Evolutionary conservation across 192 early-diverging fungal genomes (phyloP).

Genomic region (Coemansia sp.): DNA sequence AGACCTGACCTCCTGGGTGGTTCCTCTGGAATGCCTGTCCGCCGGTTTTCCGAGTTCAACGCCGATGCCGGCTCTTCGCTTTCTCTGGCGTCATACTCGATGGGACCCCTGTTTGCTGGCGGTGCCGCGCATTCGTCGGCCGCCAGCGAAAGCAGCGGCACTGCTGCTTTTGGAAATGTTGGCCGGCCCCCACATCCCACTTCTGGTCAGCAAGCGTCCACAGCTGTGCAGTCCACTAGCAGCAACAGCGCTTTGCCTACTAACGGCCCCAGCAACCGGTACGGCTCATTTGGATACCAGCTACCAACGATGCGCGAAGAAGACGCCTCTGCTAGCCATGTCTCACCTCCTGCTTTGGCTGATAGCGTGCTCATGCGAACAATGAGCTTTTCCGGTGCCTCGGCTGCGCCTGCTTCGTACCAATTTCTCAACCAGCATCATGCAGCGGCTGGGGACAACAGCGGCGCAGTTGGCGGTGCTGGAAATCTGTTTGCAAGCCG

Average conservation of each 20-base stretch:
- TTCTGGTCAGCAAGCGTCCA: background rate
- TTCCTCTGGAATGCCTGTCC: slow-evolving; percentile 11
- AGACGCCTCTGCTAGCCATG: slow-evolving; percentile 12
- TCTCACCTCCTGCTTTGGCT: slow-evolving; percentile 8
- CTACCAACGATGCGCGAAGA: slow-evolving; percentile 53
- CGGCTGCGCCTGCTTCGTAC: background rate
- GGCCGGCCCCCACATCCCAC: background rate
- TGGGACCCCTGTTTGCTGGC: slow-evolving; percentile 22
- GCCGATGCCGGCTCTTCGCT: slow-evolving; percentile 19
- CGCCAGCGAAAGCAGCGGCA: background rate
- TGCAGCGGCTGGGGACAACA: slow-evolving; percentile 2
- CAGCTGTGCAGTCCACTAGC: background rate
- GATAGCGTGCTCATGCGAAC: slow-evolving; percentile 41
- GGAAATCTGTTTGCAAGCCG: slow-evolving; percentile 10
- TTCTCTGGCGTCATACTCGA: slow-evolving; percentile 31
- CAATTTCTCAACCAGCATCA: background rate
- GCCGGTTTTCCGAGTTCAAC: slow-evolving; percentile 35
- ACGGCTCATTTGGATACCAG: slow-evolving; percentile 32
- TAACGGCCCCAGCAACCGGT: slow-evolving; percentile 4
- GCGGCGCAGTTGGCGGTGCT: background rate
- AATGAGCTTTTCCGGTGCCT: slow-evolving; percentile 29
- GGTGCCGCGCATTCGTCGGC: slow-evolving; percentile 5
- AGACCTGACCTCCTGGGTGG: slow-evolving; percentile 11
- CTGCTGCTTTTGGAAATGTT: background rate
- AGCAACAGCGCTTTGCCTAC: background rate